Conservation (phyloP, 2,329 filamentous ascomycete genomes). For the Aspergillus niger region DNA sequence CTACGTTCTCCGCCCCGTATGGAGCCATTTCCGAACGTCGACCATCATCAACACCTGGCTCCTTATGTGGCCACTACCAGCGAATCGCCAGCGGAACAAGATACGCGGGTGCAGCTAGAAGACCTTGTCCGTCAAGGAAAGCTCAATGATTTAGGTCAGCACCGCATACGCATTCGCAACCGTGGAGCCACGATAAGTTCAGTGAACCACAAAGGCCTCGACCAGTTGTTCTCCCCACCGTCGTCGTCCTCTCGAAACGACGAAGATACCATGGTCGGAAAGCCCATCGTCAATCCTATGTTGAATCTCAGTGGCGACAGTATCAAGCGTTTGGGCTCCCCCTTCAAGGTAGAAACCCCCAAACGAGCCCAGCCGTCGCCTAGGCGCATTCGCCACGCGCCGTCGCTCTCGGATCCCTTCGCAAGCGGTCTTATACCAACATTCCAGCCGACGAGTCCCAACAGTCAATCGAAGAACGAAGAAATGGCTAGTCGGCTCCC, state of each 20-base stretch:
- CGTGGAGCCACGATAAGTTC: conserved; percentile 64
- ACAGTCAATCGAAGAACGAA: conserved; percentile 21
- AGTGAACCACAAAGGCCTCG: conserved; percentile 54
- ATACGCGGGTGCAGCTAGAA: conserved; percentile 58
- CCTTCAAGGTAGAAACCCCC: conserved; percentile 46
- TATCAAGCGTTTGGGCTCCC: conserved; percentile 51
- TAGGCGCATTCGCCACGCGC: conserved; percentile 41
- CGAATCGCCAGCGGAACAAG: conserved; percentile 56
- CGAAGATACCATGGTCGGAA: conserved; percentile 24
- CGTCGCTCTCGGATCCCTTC: conserved; percentile 49
- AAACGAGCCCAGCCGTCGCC: conserved; percentile 34
- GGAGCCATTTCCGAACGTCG: conserved; percentile 55
- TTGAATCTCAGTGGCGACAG: conserved; percentile 40
- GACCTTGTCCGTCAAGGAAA: conserved; percentile 45
- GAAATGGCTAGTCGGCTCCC: conserved; percentile 21
- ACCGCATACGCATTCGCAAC: conserved; percentile 61
- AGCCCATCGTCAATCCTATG: conserved; percentile 30
- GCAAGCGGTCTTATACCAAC: conserved; percentile 30
- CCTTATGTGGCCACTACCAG: conserved; percentile 44
- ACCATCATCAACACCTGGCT: conserved; percentile 35
- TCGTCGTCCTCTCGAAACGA: conserved; percentile 35
- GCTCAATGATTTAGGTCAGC: conserved; percentile 52
- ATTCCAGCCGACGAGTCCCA: conserved; percentile 17
- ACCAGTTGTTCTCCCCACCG: conserved; percentile 58
- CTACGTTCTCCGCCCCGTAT: conserved; percentile 58